phyloP scores from a whole-genome alignment of 2,329 filamentous ascomycete genomes.

The Blastomyces percursus region DNA sequence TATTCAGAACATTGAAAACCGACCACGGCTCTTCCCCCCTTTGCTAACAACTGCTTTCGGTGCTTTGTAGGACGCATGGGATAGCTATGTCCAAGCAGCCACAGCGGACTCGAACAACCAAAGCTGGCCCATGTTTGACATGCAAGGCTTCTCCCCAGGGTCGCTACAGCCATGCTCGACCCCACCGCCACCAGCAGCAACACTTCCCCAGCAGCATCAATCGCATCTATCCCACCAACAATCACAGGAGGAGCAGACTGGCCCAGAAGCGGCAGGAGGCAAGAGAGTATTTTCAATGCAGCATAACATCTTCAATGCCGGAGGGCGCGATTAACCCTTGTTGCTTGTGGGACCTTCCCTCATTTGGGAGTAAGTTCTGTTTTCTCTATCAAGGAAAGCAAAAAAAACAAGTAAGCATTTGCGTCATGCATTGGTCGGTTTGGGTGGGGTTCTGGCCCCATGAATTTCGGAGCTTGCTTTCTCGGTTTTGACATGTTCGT shows the following conservation, averaged over 20 bases:
- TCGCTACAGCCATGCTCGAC: not conserved
- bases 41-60: not conserved
- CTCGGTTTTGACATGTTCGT: not conserved
- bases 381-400: no score
- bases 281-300: not conserved
- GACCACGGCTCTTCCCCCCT: not conserved
- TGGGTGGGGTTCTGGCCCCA: no score
- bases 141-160: not conserved
- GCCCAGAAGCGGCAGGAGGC: not conserved
- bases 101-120: slow-evolving; percentile 29
- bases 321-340: not conserved
- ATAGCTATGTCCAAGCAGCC: slow-evolving; percentile 55
- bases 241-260: not conserved
- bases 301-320: not conserved
- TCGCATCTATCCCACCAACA: not conserved
- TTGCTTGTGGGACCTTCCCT: no score
- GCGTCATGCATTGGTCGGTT: no score
- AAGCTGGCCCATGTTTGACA: slow-evolving; percentile 3
- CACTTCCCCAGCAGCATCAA: not conserved
- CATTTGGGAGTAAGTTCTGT: no score
- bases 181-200: not conserved
- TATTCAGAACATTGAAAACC: not conserved
- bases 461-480: not conserved
- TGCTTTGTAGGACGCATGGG: slow-evolving; percentile 50
- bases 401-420: no score